Conservation (phyloP, 495 filamentous ascomycete genomes). For the Baudoinia panamericana region DNA sequence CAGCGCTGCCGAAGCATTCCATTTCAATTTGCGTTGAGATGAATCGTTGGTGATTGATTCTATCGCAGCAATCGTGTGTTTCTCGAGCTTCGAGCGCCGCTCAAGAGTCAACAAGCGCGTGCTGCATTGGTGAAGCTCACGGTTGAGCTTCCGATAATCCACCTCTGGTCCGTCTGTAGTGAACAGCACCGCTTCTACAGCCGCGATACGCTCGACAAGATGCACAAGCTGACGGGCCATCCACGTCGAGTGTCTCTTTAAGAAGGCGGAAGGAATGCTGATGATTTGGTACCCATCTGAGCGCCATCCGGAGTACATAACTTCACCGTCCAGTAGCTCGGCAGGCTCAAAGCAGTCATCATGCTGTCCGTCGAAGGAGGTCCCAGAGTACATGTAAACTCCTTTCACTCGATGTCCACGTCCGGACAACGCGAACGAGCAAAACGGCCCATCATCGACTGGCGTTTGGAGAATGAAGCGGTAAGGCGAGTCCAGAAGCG, state of each 20-base stretch:
- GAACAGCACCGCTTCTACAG: not conserved
- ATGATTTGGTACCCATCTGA: slow-evolving; percentile 2
- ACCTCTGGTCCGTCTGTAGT: no score
- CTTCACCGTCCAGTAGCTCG: not conserved
- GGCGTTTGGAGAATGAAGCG: slow-evolving; percentile 1
- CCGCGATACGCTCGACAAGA: not conserved
- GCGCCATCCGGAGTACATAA: slow-evolving; percentile 7
- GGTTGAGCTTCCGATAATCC: not conserved
- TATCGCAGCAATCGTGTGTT: not conserved
- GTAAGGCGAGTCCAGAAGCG: not conserved
- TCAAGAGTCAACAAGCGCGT: slow-evolving; percentile 1
- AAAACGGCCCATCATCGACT: not conserved
- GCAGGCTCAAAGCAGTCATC: not conserved
- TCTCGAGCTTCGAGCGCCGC: not conserved
- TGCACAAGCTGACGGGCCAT: not conserved
- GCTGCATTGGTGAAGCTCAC: not conserved
- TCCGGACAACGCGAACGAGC: slow-evolving; percentile 1
- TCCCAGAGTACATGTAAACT: slow-evolving; percentile 3
- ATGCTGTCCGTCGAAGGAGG: no score
- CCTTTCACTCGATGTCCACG: slow-evolving; percentile 3
- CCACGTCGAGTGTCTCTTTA: not conserved
- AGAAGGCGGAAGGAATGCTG: not conserved
- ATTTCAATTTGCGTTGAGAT: not conserved
- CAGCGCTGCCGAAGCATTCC: not conserved
- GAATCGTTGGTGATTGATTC: not conserved